phyloP scores from a whole-genome alignment of 2,329 filamentous ascomycete species.

The Dactylellina drechsleri region DNA sequence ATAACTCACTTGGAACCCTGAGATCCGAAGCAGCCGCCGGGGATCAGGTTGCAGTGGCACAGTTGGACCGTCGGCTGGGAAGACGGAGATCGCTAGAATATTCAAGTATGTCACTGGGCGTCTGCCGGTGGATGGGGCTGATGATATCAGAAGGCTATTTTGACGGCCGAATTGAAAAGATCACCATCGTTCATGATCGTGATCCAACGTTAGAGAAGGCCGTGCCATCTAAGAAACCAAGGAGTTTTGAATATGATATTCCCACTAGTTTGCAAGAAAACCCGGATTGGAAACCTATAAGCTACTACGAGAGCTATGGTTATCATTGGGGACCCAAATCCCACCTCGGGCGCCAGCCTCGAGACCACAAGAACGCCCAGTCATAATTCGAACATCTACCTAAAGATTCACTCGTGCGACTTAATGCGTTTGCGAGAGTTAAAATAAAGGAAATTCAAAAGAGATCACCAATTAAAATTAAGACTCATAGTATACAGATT shows the following conservation, averaged over 20 bases:
- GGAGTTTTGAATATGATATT: neutral
- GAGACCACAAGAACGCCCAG: neutral
- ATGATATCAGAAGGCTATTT: conserved; percentile 4
- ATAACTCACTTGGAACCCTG: neutral
- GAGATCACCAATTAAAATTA: too few relatives aligned
- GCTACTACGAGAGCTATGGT: neutral
- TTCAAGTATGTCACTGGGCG: neutral
- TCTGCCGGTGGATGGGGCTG: neutral
- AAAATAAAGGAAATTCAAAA: too few relatives aligned
- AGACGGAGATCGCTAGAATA: neutral
- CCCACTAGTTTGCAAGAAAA: conserved; percentile 4
- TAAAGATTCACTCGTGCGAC: too few relatives aligned
- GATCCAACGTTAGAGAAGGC: neutral
- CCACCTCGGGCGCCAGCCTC: neutral
- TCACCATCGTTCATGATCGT: conserved; percentile 15
- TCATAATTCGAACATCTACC: too few relatives aligned
- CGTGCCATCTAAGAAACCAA: neutral
- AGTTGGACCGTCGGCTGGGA: neutral
- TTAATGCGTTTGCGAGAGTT: too few relatives aligned
- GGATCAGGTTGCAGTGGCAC: neutral
- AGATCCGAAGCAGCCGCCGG: neutral
- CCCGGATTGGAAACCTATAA: conserved; percentile 4
- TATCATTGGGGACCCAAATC: conserved; percentile 25
- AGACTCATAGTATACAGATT: too few relatives aligned
- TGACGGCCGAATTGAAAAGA: conserved; percentile 14